Percentiles rank a stretch among this genome's conserved stretches.
These are phyloP conservation scores for Orychophragmus violaceus DNA, from an alignment of 345 rosid species.

Conservation along the genomic window DNA sequence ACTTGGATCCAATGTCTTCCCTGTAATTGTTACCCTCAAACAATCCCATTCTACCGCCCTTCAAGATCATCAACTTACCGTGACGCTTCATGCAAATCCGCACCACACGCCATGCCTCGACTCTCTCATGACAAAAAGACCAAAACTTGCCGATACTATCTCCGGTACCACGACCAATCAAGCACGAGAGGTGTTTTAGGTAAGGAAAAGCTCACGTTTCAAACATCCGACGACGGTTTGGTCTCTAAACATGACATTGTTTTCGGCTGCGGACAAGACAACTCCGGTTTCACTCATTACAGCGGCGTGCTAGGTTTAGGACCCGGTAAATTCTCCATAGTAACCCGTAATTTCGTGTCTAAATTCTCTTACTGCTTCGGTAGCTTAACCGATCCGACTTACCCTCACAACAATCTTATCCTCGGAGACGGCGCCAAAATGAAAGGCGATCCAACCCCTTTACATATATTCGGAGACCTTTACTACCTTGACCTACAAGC, in stretches of 20 bases:
- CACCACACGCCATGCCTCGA: conserved; percentile 23
- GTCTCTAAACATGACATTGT: not conserved
- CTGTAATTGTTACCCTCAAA: conserved; percentile 28
- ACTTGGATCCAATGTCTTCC: conserved; percentile 33
- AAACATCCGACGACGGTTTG: conserved; percentile 25
- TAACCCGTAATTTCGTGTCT: conserved; percentile 17
- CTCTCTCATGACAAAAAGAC: not conserved
- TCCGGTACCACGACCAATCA: conserved; percentile 18
- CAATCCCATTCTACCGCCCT: conserved; percentile 7
- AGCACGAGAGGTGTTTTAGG: conserved; percentile 21
- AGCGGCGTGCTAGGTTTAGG: conserved; percentile 34
- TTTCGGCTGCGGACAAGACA: conserved; percentile 27
- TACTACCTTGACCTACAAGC: conserved; percentile 33
- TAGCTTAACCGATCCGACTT: not conserved
- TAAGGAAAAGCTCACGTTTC: conserved; percentile 27
- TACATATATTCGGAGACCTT: conserved; percentile 12
- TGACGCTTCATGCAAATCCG: conserved; percentile 16
- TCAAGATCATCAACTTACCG: conserved; percentile 31
- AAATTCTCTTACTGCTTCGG: conserved; percentile 30
- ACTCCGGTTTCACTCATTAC: conserved; percentile 13
- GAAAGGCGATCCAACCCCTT: conserved; percentile 24
- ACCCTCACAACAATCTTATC: conserved; percentile 16
- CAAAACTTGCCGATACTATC: conserved; percentile 16
- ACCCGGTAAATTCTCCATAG: conserved; percentile 27
- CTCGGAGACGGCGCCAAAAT: conserved; percentile 23